Conservation (phyloP, 441 rosid species). For the Aleurites moluccanus region DNA sequence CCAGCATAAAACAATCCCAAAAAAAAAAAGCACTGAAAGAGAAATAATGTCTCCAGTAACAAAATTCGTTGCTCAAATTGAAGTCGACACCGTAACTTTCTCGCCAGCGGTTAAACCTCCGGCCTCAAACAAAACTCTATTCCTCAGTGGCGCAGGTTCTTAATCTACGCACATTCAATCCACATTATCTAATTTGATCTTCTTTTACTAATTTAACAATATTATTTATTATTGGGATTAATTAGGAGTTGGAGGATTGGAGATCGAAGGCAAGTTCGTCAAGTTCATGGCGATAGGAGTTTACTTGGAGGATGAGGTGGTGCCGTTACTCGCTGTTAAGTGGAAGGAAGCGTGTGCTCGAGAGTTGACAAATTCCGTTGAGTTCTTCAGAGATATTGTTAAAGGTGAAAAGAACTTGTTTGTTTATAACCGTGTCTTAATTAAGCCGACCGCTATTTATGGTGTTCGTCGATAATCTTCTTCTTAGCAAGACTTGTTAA, state of each 20-base stretch:
- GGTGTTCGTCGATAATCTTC: too few species aligned
- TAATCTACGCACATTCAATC: neutral
- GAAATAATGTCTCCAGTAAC: conserved; percentile 27
- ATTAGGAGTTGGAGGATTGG: conserved; percentile 67
- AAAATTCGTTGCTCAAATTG: conserved; percentile 35
- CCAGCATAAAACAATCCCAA: neutral
- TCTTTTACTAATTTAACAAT: neutral
- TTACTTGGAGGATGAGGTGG: conserved; percentile 59
- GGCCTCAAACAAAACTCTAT: conserved; percentile 50
- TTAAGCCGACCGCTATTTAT: too few species aligned
- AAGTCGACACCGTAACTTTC: conserved; percentile 50
- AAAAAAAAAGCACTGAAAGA: too few species aligned
- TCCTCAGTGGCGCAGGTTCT: conserved; percentile 79
- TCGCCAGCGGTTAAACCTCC: conserved; percentile 58
- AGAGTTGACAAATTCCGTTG: conserved; percentile 61
- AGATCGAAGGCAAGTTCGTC: conserved; percentile 64
- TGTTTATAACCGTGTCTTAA: too few species aligned
- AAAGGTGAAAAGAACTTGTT: conserved; percentile 45
- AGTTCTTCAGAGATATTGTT: conserved; percentile 77
- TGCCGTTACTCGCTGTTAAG: conserved; percentile 51
- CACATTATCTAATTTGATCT: neutral
- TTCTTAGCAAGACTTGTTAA: too few species aligned
- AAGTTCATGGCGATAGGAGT: conserved; percentile 81
- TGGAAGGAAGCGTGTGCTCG: conserved; percentile 62
- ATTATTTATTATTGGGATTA: neutral